Evolutionary conservation across 2,329 filamentous ascomycete genomes (phyloP).

Genomic region (Phyllosticta capitalensis): DNA sequence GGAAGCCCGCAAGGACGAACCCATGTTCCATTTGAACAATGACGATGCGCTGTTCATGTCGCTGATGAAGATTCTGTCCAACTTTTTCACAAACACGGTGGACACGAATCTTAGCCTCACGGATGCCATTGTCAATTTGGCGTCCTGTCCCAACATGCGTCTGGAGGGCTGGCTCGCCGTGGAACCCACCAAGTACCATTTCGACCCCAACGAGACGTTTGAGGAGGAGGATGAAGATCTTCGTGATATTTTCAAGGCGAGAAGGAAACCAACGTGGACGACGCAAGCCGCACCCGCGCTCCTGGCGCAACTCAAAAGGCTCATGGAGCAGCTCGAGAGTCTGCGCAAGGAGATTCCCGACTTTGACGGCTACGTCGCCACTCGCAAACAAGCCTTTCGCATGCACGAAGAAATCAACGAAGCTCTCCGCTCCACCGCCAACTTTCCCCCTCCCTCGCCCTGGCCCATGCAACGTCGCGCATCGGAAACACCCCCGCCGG

Average conservation of each 20-base stretch:
- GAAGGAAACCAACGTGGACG: conserved; percentile 28
- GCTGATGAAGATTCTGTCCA: conserved; percentile 53
- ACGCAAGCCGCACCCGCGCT: conserved; percentile 30
- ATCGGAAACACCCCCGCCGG: conserved; percentile 14
- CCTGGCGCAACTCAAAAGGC: conserved; percentile 31
- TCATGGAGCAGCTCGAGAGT: conserved; percentile 33
- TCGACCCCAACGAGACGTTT: conserved; percentile 14
- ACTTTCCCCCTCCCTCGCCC: conserved; percentile 18
- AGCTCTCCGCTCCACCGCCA: conserved; percentile 22
- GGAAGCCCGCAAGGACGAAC: conserved; percentile 48
- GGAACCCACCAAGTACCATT: conserved; percentile 45
- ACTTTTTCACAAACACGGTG: conserved; percentile 82
- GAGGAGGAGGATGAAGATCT: conserved; percentile 21
- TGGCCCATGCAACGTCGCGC: background rate
- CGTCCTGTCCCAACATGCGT: conserved; percentile 73
- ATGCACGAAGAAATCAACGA: conserved; percentile 37
- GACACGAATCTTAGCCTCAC: conserved; percentile 86
- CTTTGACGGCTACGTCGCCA: conserved; percentile 39
- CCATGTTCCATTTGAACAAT: conserved; percentile 50
- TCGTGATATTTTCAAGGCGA: conserved; percentile 26
- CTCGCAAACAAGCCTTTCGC: conserved; percentile 41
- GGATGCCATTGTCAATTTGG: conserved; percentile 70
- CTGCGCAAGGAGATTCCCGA: conserved; percentile 37
- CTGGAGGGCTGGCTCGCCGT: conserved; percentile 87
- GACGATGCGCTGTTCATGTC: conserved; percentile 49